phyloP scores from a whole-genome alignment of 371 early-diverging fungal genomes.

The Entomophthora muscae region DNA sequence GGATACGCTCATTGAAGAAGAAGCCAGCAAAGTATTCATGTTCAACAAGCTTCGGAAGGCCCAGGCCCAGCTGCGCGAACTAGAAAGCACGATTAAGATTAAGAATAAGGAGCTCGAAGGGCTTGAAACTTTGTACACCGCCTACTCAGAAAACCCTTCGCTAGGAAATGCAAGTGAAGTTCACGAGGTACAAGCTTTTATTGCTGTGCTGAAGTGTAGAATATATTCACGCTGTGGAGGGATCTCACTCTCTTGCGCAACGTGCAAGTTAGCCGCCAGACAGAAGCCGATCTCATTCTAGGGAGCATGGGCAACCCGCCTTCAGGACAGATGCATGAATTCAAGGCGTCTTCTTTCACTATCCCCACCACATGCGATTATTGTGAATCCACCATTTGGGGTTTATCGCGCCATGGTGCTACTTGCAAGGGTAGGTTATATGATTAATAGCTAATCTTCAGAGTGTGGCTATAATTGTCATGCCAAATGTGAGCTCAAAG shows the following conservation, averaged over 20 bases:
- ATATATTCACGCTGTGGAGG: constrained; percentile 25
- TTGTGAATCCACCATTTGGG: constrained; percentile 55
- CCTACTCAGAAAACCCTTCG: constrained; percentile 18
- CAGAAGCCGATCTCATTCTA: constrained; percentile 34
- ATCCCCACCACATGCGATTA: constrained; percentile 67
- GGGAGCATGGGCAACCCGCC: constrained; percentile 29
- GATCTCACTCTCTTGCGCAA: constrained; percentile 31
- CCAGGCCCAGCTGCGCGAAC: constrained; percentile 20
- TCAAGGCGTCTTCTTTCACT: constrained; percentile 51
- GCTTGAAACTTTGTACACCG: constrained; percentile 21
- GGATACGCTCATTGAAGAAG: constrained; percentile 34
- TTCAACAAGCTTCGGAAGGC: constrained; percentile 41
- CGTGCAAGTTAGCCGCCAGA: constrained; percentile 23
- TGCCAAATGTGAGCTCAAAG: constrained; percentile 72
- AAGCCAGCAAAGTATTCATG: constrained; percentile 31
- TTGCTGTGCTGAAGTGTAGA: constrained; percentile 11
- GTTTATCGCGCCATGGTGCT: constrained; percentile 54
- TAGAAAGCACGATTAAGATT: constrained; percentile 24
- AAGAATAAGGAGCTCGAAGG: constrained; percentile 28
- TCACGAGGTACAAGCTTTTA: not conserved
- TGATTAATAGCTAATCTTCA: not conserved
- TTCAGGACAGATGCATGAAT: constrained; percentile 35
- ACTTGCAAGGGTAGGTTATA: constrained; percentile 33
- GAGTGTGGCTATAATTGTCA: constrained; percentile 76
- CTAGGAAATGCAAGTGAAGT: constrained; percentile 23